Evolutionary conservation across 2,329 filamentous ascomycete species (phyloP).

Genomic region (Fusarium newnesense): DNA sequence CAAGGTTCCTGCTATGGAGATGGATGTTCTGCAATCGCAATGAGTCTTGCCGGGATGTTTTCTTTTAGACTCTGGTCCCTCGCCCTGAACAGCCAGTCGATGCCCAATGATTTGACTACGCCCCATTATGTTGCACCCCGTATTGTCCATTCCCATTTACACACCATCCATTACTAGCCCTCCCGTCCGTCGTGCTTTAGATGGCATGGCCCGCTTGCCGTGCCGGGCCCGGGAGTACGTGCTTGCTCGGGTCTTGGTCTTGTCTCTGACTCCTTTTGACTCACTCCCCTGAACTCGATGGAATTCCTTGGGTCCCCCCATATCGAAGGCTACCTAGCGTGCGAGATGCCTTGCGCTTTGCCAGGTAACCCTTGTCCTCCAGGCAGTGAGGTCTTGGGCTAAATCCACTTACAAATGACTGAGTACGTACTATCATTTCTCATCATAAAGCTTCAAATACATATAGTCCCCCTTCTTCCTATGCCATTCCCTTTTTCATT

Average conservation of each 20-base stretch:
- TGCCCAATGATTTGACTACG: conserved; percentile 42
- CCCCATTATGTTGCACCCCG: conserved; percentile 32
- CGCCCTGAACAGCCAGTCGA: conserved; percentile 30
- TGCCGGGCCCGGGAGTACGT: conserved; percentile 35
- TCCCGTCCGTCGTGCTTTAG: conserved; percentile 34
- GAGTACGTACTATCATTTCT: conserved; percentile 37
- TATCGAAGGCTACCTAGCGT: conserved; percentile 35
- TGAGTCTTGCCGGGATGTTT: conserved; percentile 18
- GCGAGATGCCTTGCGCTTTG: conserved; percentile 33
- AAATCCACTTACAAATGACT: conserved; percentile 36
- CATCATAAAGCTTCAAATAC: conserved; percentile 35
- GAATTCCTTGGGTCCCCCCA: conserved; percentile 22
- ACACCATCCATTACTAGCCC: conserved; percentile 33
- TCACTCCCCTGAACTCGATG: conserved; percentile 27
- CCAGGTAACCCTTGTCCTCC: conserved; percentile 34
- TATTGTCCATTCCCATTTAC: conserved; percentile 15
- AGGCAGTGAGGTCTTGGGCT: conserved; percentile 33
- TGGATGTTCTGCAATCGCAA: conserved; percentile 17
- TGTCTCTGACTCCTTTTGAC: conserved; percentile 33
- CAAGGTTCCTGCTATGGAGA: conserved; percentile 5
- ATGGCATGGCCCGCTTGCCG: conserved; percentile 36
- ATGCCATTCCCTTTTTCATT: conserved; percentile 5
- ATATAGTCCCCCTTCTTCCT: conserved; percentile 37
- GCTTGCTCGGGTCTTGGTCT: conserved; percentile 27
- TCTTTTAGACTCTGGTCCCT: conserved; percentile 31